Conservation (phyloP, 2,329 filamentous ascomycete genomes). For the Penicillium nordicum region DNA sequence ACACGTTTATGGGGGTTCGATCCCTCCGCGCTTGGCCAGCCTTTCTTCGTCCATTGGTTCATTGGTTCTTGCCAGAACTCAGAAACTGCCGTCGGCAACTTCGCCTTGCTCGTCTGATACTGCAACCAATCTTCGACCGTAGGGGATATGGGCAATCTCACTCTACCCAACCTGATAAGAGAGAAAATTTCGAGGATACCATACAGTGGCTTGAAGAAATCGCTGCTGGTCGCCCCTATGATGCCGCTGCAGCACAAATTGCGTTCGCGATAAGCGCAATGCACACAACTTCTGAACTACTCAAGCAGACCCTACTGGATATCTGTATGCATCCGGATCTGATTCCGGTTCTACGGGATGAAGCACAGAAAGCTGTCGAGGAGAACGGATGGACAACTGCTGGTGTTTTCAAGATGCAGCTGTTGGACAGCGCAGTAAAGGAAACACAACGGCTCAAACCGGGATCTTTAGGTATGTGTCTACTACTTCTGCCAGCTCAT, state of each 20-base stretch:
- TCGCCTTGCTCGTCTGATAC: not conserved
- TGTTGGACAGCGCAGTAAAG: constrained; percentile 19
- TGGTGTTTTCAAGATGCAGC: constrained; percentile 19
- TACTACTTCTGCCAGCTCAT: not conserved
- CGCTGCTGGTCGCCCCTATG: constrained; percentile 10
- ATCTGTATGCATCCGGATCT: not conserved
- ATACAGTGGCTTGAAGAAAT: constrained; percentile 17
- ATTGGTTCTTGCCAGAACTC: not conserved
- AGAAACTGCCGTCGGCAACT: not conserved
- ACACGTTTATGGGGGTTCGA: not conserved
- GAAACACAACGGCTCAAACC: constrained; percentile 15
- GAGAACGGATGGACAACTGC: constrained; percentile 9
- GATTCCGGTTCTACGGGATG: constrained; percentile 1
- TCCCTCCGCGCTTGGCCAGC: not conserved
- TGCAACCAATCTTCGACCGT: not conserved
- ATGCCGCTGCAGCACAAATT: constrained; percentile 16
- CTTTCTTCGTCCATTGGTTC: not conserved
- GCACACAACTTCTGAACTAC: constrained; percentile 13
- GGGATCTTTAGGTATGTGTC: not conserved
- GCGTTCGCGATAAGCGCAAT: constrained; percentile 15
- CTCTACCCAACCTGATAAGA: too few species aligned
- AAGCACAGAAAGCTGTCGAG: constrained; percentile 4
- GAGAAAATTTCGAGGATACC: constrained; percentile 3
- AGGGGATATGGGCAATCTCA: not conserved
- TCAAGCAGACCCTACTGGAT: not conserved